Evolutionary conservation across 176 grass and related monocot species (phyloP).

Genomic region (Carex cristatella): DNA sequence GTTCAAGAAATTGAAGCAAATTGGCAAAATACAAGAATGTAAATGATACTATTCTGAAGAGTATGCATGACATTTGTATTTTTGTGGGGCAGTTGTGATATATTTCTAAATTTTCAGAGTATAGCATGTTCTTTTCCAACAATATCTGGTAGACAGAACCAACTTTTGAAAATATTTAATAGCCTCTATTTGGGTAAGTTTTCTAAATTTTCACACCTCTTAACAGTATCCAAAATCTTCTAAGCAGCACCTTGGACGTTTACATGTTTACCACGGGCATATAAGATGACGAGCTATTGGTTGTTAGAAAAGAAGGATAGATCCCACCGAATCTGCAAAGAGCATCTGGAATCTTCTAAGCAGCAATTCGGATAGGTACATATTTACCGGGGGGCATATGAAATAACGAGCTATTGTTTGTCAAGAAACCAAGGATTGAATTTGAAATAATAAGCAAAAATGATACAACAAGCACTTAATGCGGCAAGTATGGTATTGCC

Average conservation of each 20-base stretch:
- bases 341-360: no score
- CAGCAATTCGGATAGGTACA: background rate
- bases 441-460: background rate
- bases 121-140: background rate
- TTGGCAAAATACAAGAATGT: background rate
- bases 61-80: background rate
- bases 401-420: background rate
- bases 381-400: background rate
- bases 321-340: no score
- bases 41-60: background rate
- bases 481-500: background rate
- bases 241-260: background rate
- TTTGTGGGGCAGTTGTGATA: background rate
- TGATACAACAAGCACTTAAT: background rate
- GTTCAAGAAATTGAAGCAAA: background rate
- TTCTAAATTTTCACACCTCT: background rate
- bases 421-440: background rate
- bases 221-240: background rate
- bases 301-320: background rate
- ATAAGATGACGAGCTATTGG: background rate
- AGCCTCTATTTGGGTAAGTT: background rate
- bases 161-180: background rate
- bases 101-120: constrained; percentile 1
- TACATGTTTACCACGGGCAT: background rate
- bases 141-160: background rate